phyloP scores from a whole-genome alignment of 768 basidiomycete species.

The Nidula microcarpa region DNA sequence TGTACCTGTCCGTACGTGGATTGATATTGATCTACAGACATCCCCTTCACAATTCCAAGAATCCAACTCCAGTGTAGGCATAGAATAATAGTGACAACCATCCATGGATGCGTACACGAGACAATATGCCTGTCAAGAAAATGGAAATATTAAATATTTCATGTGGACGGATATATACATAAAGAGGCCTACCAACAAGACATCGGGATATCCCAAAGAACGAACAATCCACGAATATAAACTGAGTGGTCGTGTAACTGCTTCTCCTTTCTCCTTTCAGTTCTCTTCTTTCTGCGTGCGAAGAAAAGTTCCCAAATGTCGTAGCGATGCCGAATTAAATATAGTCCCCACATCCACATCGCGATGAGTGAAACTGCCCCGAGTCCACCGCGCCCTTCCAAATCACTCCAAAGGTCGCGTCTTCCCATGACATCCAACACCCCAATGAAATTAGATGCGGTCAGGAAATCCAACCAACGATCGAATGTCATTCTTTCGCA shows the following conservation, averaged over 20 bases:
- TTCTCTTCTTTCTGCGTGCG: neutral
- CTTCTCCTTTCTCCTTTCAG: too few relatives aligned
- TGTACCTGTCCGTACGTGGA: slow-evolving; percentile 10
- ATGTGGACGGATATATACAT: too few relatives aligned
- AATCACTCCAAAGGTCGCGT: slow-evolving; percentile 12
- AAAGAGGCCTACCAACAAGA: too few relatives aligned
- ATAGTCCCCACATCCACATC: slow-evolving; percentile 13
- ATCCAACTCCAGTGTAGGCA: slow-evolving; percentile 13
- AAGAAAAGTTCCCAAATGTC: slow-evolving; percentile 3
- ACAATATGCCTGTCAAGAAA: slow-evolving; percentile 5
- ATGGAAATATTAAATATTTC: neutral
- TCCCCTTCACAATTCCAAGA: slow-evolving; percentile 7
- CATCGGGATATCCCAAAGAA: too few relatives aligned
- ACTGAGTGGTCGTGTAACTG: too few relatives aligned
- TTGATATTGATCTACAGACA: slow-evolving; percentile 4
- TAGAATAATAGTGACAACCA: slow-evolving; percentile 6
- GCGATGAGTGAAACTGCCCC: slow-evolving; percentile 6
- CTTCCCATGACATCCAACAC: slow-evolving; percentile 14
- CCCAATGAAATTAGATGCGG: slow-evolving; percentile 13
- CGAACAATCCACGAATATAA: too few relatives aligned
- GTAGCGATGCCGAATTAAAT: slow-evolving; percentile 8
- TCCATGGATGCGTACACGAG: slow-evolving; percentile 7
- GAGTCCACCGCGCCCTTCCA: slow-evolving; percentile 10
- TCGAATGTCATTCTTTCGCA: slow-evolving; percentile 8
- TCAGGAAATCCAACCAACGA: slow-evolving; percentile 9